Base-by-base conservation (phyloP, 805 yeast species). In the Saccharomycopsis oosterbeekiorum region DNA sequence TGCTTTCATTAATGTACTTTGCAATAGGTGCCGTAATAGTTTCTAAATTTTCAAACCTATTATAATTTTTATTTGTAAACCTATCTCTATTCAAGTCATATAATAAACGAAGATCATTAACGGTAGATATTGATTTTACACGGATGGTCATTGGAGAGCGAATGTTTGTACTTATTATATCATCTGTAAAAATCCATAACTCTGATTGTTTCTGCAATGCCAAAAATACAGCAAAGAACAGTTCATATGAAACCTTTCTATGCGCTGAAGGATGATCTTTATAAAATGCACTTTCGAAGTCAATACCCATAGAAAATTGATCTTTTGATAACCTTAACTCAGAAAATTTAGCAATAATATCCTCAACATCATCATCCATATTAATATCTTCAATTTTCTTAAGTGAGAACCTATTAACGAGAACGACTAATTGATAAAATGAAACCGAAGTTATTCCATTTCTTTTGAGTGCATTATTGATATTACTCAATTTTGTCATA, bases 121-220 rank as follows among this genome's bases (percentile, higher is more conserved):
- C 36, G 17, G 53, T 51, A 11, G 54, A 34, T 14, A 58, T 36
- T 1, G 60, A 21, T 17, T 60, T 60, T 1, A 59, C 60, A 11
- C 57, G 41, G 4, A 63, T 19, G 14, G 40, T 17, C 34, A 60
- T 19, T 14, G 64, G 65, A 11, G 60, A 36, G n/a, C 64, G 17
- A 14, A 60, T 55, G 3, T 37, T 36, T 6, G 56, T 15, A 24
- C 51, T 41, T 6, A 61, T 42, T 12, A 39, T 12, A 19, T 21
- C 42, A 12, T 51, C 29, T 5, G 17, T 55, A n/a, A 55, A 51
- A 10, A 34, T 17, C 65, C 65, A 63, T 24, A 63, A 53, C 11
- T 59, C 47, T 29, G 41, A 60, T 36, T 60, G 60, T 29, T 60
- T 60, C 19, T 56, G 43, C 14, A 60, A 15, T 3, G 59, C 59